Conservation (phyloP, 257 asterid genomes). For the Penstemon eatonii region DNA sequence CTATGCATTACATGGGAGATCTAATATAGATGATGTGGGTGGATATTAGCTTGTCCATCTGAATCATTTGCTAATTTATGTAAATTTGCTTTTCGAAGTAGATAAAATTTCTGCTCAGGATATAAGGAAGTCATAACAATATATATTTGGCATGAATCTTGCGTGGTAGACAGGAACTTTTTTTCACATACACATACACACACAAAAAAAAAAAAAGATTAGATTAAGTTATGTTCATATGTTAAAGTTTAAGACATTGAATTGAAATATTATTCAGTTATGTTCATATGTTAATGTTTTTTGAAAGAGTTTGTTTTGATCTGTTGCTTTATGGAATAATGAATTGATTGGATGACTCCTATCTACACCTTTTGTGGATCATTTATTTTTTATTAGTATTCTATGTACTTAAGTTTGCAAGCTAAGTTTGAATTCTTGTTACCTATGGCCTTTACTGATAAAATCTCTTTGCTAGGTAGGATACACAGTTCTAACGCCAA, state of each 20-base stretch:
- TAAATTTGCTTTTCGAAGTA: too few species aligned
- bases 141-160: too few species aligned
- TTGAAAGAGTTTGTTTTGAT: background rate
- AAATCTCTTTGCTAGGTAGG: conserved; percentile 54
- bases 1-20: too few species aligned
- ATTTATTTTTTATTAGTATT: background rate
- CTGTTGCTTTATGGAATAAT: background rate
- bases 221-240: background rate
- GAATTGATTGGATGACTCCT: background rate
- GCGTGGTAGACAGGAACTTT: too few species aligned
- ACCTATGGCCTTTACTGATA: conserved; percentile 7
- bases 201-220: too few species aligned
- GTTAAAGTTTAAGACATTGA: background rate
- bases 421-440: background rate
- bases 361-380: background rate
- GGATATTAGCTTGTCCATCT: too few species aligned
- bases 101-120: too few species aligned
- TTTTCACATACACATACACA: too few species aligned
- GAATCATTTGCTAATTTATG: too few species aligned
- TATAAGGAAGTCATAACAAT: too few species aligned
- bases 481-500: conserved; percentile 55
- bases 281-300: background rate
- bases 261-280: background rate
- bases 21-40: too few species aligned
- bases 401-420: background rate